Conservation (phyloP, 495 filamentous ascomycete genomes). For the Hypoxylon crocopeplum region DNA sequence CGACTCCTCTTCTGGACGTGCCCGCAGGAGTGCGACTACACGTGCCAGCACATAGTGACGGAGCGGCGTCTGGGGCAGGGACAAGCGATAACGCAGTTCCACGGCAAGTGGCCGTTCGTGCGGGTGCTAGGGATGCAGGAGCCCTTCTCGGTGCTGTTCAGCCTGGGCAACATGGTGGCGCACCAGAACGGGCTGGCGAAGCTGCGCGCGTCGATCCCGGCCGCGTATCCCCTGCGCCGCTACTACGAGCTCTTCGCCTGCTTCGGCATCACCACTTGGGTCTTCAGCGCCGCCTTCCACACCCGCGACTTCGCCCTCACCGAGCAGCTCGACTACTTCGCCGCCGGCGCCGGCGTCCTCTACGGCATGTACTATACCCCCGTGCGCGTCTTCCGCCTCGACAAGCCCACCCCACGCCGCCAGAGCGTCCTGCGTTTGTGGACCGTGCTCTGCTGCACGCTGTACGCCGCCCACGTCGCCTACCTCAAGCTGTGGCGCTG, state of each 20-base stretch:
- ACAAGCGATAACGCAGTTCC: conserved; percentile 83
- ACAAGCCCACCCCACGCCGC: conserved; percentile 63
- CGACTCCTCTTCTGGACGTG: conserved; percentile 81
- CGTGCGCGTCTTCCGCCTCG: conserved; percentile 82
- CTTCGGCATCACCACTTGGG: conserved; percentile 82
- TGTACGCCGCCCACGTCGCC: conserved; percentile 79
- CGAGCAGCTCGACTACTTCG: conserved; percentile 96
- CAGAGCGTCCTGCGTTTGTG: conserved; percentile 70
- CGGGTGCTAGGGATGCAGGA: conserved; percentile 93
- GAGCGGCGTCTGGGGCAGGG: conserved; percentile 68
- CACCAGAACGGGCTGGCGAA: conserved; percentile 79
- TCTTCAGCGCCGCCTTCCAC: conserved; percentile 89
- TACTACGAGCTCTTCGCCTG: conserved; percentile 86
- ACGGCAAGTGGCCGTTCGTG: conserved; percentile 99
- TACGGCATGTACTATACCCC: conserved; percentile 88
- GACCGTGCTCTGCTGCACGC: conserved; percentile 71
- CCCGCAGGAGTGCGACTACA: conserved; percentile 94
- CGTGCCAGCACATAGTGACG: conserved; percentile 95
- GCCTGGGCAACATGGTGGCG: conserved; percentile 85
- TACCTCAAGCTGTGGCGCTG: conserved; percentile 87
- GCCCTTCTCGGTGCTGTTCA: conserved; percentile 91
- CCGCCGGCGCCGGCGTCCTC: conserved; percentile 86
- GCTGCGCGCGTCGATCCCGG: conserved; percentile 71
- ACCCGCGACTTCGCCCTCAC: conserved; percentile 83
- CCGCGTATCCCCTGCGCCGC: conserved; percentile 72